Conservation (phyloP, 202 grass and related monocot genomes). For the Setaria viridis region DNA sequence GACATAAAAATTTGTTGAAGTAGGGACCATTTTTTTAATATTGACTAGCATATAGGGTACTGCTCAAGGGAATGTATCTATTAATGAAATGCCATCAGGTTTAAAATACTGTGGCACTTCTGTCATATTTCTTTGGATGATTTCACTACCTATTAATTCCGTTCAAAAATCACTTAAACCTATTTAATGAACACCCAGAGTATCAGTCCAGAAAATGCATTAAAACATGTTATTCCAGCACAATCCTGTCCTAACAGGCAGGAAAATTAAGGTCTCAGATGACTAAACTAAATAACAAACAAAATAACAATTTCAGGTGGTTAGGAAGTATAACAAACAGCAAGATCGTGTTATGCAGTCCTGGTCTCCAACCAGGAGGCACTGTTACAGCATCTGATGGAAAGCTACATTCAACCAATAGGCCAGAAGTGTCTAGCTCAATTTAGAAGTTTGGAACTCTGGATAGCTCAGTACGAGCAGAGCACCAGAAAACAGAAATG, state of each 20-base stretch:
- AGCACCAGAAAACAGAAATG: conserved; percentile 14
- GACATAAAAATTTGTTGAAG: not conserved
- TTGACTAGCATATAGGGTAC: not conserved
- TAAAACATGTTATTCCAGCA: not conserved
- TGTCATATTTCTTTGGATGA: not conserved
- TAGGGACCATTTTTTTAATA: not conserved
- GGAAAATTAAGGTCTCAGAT: not conserved
- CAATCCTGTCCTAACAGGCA: not conserved
- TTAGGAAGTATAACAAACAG: conserved; percentile 17
- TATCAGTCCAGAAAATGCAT: not conserved
- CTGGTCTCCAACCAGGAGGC: conserved; percentile 38
- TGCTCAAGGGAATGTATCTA: not conserved
- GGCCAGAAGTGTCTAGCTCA: not conserved
- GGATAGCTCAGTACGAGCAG: conserved; percentile 36
- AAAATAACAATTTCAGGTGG: conserved; percentile 20
- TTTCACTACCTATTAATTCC: not conserved
- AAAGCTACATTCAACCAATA: conserved; percentile 44
- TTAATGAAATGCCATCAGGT: not conserved
- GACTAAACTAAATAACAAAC: conserved; percentile 22
- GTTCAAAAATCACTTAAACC: not conserved
- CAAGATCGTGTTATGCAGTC: conserved; percentile 10
- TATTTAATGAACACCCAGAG: not conserved
- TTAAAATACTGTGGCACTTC: not conserved
- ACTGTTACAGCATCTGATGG: conserved; percentile 30
- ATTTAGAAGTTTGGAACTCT: conserved; percentile 5